Conservation (phyloP, 108 stramenopile genomes). For the Mayamaea pseudoterrestris region DNA sequence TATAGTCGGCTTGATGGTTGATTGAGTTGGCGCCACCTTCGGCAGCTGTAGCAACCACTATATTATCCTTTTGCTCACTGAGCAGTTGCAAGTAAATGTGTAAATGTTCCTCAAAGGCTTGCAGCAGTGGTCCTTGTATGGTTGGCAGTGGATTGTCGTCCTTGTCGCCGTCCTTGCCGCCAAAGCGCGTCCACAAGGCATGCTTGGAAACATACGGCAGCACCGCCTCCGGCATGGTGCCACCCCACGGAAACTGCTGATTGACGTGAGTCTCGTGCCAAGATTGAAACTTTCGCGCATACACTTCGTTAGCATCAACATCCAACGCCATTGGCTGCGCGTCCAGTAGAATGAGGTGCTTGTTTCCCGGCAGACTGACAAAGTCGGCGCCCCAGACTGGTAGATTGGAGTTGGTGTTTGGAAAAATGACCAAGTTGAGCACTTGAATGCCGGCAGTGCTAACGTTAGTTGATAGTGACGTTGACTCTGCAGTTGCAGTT, state of each 20-base stretch:
- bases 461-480: neutral
- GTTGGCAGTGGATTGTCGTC: neutral
- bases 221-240: constrained; percentile 61
- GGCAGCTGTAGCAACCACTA: no score
- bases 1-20: constrained; percentile 26
- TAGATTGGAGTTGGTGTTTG: constrained; percentile 21
- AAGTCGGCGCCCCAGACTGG: constrained; percentile 74
- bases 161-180: constrained; percentile 1
- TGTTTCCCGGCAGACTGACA: constrained; percentile 64
- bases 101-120: constrained; percentile 49
- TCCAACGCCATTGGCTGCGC: constrained; percentile 6
- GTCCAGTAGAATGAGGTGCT: constrained; percentile 21
- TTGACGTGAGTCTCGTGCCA: neutral
- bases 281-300: neutral
- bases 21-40: no score
- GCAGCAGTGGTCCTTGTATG: constrained; percentile 36
- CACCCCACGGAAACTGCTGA: constrained; percentile 53
- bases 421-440: constrained; percentile 65
- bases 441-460: constrained; percentile 61
- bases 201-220: constrained; percentile 53
- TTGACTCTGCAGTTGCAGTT: constrained; percentile 4
- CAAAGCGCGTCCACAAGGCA: constrained; percentile 63
- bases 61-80: constrained; percentile 3
- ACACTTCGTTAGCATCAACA: constrained; percentile 18
- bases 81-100: constrained; percentile 53